Base-by-base conservation (phyloP, 768 basidiomycete genomes). In the Leccinum subgranulosum region DNA sequence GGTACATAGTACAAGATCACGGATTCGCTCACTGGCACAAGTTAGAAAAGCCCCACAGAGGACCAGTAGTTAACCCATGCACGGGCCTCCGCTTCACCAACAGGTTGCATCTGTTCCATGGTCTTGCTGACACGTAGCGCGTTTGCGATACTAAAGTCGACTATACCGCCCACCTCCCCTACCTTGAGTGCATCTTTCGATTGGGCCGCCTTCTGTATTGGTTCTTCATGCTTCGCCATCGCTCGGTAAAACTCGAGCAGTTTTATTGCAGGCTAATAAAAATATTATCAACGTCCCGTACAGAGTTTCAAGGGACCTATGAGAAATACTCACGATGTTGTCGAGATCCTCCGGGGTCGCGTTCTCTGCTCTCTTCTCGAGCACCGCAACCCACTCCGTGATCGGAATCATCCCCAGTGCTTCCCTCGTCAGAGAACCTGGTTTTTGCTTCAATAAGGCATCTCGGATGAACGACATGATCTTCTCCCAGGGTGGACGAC, bases 261-360 rank as follows among this genome's bases (percentile, higher is more conserved):
- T 55, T 74, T 73, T 34, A 71, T 65, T 2, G 69, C 73, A 53
- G 73, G 73, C 73, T 74, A 36, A 27, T 19, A 51, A 49, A 25
- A 17, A 41, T 6, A 6, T 12, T 28, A n/a, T 39, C 21, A 46
- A n/a, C 15, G 1, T 49, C n/a, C 19, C 12, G 6, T 29, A 29
- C 19, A 23, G 1, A 11, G 14, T 2, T 36, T 5, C n/a, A n/a
- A n/a, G 7, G 5, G 8, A n/a, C 9, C 4, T 21, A 10, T 41
- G 8, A 9, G 8, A 45, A 41, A 33, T n/a, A 55, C 58, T 49
- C 47, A 60, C 55, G n/a, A 59, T 50, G 9, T 52, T 11, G 27
- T 25, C n/a, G 6, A 60, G 49, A 47, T 59, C 48, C 17, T 65
- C 56, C 14, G 46, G n/a, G 10, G 46, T 58, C 15, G 43, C 56